Percentiles rank a stretch among this genome's conserved stretches.
phyloP scores from a whole-genome alignment of 2,329 filamentous ascomycete species.

The Kalaharituber pfeilii region DNA sequence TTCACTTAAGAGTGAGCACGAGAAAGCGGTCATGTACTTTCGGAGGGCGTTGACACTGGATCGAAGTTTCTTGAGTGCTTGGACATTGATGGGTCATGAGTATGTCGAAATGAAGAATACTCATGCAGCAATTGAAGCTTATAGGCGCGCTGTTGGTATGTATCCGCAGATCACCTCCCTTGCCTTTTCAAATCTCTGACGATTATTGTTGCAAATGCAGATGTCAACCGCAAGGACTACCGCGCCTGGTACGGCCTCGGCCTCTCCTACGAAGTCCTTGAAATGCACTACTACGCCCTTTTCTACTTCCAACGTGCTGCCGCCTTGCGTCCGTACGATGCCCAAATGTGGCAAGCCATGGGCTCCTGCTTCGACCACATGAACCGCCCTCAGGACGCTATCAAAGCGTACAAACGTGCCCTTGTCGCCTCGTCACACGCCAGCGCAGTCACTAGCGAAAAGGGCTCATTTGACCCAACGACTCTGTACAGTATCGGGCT shows the following conservation, averaged over 20 bases:
- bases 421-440: slow-evolving; percentile 48
- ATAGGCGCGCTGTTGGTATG: slow-evolving; percentile 58
- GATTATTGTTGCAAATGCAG: slow-evolving; percentile 25
- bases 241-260: slow-evolving; percentile 95
- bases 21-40: slow-evolving; percentile 97
- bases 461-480: slow-evolving; percentile 50
- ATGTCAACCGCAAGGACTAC: slow-evolving; percentile 90
- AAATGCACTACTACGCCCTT: slow-evolving; percentile 92
- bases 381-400: slow-evolving; percentile 69
- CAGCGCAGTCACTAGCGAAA: slow-evolving; percentile 35
- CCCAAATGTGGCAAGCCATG: slow-evolving; percentile 97
- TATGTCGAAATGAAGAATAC: slow-evolving; percentile 98
- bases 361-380: slow-evolving; percentile 84
- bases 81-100: slow-evolving; percentile 98
- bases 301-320: slow-evolving; percentile 97
- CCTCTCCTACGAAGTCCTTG: slow-evolving; percentile 91
- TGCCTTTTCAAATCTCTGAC: neutral
- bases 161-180: no score
- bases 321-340: slow-evolving; percentile 81
- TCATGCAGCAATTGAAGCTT: slow-evolving; percentile 92
- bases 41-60: slow-evolving; percentile 80
- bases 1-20: slow-evolving; percentile 79
- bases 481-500: slow-evolving; percentile 75
- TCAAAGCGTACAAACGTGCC: slow-evolving; percentile 86
- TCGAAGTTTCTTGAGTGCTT: slow-evolving; percentile 77